Conservation (phyloP, 1,284 basidiomycete species). For the Boletus sp. region DNA sequence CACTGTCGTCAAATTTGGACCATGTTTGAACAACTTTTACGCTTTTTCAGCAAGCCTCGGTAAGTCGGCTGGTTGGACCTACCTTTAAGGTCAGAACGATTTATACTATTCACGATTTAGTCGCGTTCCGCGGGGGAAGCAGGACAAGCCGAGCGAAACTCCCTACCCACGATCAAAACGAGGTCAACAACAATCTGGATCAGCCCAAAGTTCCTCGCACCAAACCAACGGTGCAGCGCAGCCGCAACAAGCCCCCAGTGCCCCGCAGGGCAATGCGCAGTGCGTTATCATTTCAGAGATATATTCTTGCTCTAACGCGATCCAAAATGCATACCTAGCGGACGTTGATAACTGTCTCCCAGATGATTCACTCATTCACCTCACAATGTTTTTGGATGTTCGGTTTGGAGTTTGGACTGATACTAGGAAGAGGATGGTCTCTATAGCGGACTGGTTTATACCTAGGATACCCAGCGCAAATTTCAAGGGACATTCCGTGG, state of each 20-base stretch:
- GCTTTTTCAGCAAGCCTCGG: not conserved
- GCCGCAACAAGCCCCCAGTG: too few relatives aligned
- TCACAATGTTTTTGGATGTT: too few relatives aligned
- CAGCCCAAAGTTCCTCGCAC: not conserved
- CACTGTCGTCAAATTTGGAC: too few relatives aligned
- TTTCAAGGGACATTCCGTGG: too few relatives aligned
- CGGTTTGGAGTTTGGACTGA: too few relatives aligned
- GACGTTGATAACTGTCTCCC: too few relatives aligned
- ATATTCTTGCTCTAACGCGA: not conserved
- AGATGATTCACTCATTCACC: too few relatives aligned
- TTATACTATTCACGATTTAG: not conserved
- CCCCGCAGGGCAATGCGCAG: constrained; percentile 1
- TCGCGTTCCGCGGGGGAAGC: constrained; percentile 5
- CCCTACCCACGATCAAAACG: not conserved
- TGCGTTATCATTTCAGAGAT: not conserved
- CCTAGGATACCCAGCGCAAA: not conserved
- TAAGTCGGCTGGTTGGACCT: not conserved
- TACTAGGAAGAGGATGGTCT: too few relatives aligned
- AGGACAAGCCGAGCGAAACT: accelerated
- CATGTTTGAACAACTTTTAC: too few relatives aligned
- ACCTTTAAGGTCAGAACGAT: not conserved
- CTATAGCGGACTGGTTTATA: too few relatives aligned
- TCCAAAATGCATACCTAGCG: constrained; percentile 11
- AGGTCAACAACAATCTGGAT: not conserved
- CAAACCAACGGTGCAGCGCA: not conserved